These are phyloP conservation scores for Schwanniomyces occidentalis DNA, from an alignment of 805 yeast species.

Conservation along the genomic window DNA sequence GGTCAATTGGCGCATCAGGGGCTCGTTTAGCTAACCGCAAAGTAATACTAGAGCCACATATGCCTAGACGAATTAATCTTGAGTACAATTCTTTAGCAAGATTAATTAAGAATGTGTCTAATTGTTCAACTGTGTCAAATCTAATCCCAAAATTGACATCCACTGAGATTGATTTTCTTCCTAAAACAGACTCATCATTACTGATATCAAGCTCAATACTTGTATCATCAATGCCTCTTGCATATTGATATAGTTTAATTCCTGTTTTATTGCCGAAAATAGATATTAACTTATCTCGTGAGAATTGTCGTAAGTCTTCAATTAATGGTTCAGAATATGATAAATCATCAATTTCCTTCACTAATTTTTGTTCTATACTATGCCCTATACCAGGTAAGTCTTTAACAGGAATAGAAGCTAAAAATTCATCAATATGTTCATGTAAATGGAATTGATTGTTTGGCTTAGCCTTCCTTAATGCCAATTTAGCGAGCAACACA, in stretches of 20 bases:
- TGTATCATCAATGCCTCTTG: conserved; percentile 68
- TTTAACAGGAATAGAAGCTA: conserved; percentile 34
- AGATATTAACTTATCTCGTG: conserved; percentile 37
- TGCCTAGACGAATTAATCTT: conserved; percentile 48
- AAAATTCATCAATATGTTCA: conserved; percentile 27
- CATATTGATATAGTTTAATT: conserved; percentile 53
- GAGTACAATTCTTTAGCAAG: conserved; percentile 59
- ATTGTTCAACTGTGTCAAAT: conserved; percentile 58
- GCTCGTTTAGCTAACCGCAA: conserved; percentile 68
- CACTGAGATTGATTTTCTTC: conserved; percentile 76
- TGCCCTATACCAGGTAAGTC: conserved; percentile 67
- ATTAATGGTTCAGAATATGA: conserved; percentile 27
- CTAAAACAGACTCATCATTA: conserved; percentile 45
- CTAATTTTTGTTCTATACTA: conserved; percentile 49
- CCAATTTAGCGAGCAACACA: conserved; percentile 74
- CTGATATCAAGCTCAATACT: conserved; percentile 52
- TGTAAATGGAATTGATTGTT: conserved; percentile 53
- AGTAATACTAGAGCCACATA: conserved; percentile 58
- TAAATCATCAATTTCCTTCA: conserved; percentile 16
- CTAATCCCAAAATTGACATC: conserved; percentile 93
- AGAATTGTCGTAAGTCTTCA: conserved; percentile 35
- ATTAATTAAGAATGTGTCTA: conserved; percentile 60
- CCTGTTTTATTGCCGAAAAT: conserved; percentile 75
- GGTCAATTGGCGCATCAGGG: conserved; percentile 65
- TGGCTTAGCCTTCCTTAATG: conserved; percentile 78